Conservation (phyloP, 306 rosid genomes). For the Cucurbita pepo region DNA sequence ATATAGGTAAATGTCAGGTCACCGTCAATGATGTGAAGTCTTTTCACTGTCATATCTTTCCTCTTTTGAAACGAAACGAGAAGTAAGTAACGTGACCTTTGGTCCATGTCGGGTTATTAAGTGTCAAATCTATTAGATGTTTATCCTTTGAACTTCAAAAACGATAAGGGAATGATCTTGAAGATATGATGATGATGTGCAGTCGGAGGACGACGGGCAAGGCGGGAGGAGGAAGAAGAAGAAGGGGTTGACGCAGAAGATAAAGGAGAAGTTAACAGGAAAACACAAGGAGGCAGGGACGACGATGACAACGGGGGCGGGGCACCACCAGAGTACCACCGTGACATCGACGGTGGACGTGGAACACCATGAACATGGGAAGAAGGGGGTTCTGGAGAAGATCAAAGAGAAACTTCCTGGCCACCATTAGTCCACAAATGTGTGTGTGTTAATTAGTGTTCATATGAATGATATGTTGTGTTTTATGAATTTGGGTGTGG, state of each 20-base stretch:
- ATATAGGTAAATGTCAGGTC: too few relatives aligned
- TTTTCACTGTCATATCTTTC: too few relatives aligned
- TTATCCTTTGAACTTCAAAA: too few relatives aligned
- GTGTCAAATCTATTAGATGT: too few relatives aligned
- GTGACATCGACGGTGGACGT: not conserved
- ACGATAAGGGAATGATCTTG: too few relatives aligned
- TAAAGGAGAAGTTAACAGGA: slow-evolving; percentile 47
- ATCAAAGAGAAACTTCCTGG: slow-evolving; percentile 73
- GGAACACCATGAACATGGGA: slow-evolving; percentile 30
- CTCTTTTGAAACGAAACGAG: too few relatives aligned
- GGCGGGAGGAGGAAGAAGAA: slow-evolving; percentile 59
- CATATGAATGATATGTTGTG: too few relatives aligned
- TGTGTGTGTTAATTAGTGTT: not conserved
- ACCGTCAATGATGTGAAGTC: too few relatives aligned
- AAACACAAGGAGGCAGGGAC: slow-evolving; percentile 4
- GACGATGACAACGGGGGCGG: not conserved
- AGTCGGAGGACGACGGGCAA: slow-evolving; percentile 72
- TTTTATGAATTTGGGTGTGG: too few relatives aligned
- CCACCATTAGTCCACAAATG: slow-evolving; percentile 15
- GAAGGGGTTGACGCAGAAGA: slow-evolving; percentile 45
- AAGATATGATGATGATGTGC: not conserved
- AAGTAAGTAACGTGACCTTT: too few relatives aligned
- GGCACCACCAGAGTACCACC: not conserved
- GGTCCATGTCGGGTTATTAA: too few relatives aligned
- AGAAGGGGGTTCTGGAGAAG: slow-evolving; percentile 53